These are phyloP conservation scores for Ziziphus jujuba DNA, from an alignment of 306 rosid species.

Conservation along the genomic window DNA sequence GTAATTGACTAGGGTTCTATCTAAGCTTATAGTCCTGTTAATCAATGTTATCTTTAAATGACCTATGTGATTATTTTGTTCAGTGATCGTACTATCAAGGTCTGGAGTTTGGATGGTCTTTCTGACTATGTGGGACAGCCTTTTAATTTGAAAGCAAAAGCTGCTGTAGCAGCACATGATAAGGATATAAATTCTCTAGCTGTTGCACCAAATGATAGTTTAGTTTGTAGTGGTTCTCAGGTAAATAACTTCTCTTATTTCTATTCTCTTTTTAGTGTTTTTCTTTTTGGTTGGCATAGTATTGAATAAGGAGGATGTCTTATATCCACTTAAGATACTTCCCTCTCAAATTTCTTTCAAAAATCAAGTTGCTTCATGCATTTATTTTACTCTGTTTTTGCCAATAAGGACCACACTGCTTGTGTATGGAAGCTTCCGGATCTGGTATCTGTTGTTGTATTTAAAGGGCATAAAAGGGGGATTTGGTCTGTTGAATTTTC, in stretches of 20 bases:
- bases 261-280: not conserved
- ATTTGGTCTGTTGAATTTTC: conserved; percentile 97
- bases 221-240: conserved; percentile 98
- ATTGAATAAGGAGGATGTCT: conserved; percentile 5
- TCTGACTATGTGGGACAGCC: conserved; percentile 44
- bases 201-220: conserved; percentile 92
- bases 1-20: too few relatives aligned
- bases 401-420: conserved; percentile 87
- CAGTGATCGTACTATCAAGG: conserved; percentile 92
- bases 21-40: too few relatives aligned
- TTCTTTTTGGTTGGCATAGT: not conserved
- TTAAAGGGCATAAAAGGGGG: conserved; percentile 94
- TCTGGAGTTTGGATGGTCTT: conserved; percentile 79
- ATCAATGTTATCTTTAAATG: conserved; percentile 18
- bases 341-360: not conserved
- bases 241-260: conserved; percentile 41
- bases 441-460: conserved; percentile 63
- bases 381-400: not conserved
- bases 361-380: conserved; percentile 1
- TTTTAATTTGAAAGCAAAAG: conserved; percentile 73
- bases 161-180: conserved; percentile 93
- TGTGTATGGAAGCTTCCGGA: conserved; percentile 95
- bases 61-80: conserved; percentile 17
- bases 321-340: conserved; percentile 4
- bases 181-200: conserved; percentile 94